Percentiles rank a stretch among this genome's conserved stretches.
Conservation (phyloP, 2,329 filamentous ascomycete genomes). For the Sarocladium brachiariae region DNA sequence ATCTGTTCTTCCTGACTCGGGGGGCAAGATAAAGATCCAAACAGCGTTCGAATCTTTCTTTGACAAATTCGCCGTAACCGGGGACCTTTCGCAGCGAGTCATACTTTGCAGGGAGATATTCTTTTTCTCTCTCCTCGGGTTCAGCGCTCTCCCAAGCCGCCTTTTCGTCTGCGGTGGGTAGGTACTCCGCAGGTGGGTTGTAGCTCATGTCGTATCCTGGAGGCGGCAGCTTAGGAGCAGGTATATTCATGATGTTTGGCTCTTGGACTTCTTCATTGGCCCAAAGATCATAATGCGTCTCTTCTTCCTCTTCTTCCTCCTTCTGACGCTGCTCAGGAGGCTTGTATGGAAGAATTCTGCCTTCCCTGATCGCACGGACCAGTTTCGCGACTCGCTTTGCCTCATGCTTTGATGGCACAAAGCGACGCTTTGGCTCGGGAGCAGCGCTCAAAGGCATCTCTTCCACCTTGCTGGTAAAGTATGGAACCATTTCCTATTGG, state of each 20-base stretch:
- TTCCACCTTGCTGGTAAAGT: constrained; percentile 85
- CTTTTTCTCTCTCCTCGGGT: constrained; percentile 83
- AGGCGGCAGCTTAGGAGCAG: constrained; percentile 86
- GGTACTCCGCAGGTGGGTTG: constrained; percentile 89
- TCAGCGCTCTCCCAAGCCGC: constrained; percentile 80
- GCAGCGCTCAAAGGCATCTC: constrained; percentile 92
- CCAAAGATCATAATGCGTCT: constrained; percentile 84
- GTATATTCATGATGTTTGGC: constrained; percentile 88
- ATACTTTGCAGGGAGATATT: constrained; percentile 78
- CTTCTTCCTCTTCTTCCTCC: constrained; percentile 64
- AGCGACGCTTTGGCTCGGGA: constrained; percentile 91
- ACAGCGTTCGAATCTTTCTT: constrained; percentile 93
- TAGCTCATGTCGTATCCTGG: constrained; percentile 95
- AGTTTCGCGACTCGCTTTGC: constrained; percentile 95
- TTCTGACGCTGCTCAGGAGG: constrained; percentile 60
- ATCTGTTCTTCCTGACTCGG: constrained; percentile 80
- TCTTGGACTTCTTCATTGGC: constrained; percentile 79
- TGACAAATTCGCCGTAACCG: constrained; percentile 82
- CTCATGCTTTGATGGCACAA: constrained; percentile 94
- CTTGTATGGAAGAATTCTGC: constrained; percentile 86
- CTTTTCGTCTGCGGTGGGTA: constrained; percentile 79
- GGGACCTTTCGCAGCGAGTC: constrained; percentile 85
- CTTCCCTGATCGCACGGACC: constrained; percentile 90
- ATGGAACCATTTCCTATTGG: constrained; percentile 72
- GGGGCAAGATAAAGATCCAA: constrained; percentile 93